phyloP scores from a whole-genome alignment of 163 green algal genomes.

The Coccomyxa subellipsoidea region DNA sequence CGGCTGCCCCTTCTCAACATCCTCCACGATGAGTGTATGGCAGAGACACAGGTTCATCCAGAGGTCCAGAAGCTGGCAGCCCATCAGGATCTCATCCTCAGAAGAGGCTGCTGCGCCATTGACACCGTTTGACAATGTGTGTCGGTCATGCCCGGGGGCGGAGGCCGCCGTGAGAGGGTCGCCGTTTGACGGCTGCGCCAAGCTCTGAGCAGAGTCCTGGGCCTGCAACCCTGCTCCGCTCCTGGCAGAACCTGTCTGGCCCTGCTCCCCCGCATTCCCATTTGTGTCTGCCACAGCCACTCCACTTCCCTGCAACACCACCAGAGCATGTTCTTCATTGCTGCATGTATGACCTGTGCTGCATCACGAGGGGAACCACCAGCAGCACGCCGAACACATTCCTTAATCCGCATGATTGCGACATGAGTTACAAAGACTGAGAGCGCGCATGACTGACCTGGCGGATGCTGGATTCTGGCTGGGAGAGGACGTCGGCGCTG shows the following conservation, averaged over 20 bases:
- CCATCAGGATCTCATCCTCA: constrained; percentile 27
- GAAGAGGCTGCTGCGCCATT: not conserved
- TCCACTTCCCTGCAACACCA: no score
- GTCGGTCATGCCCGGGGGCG: not conserved
- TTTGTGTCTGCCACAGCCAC: not conserved
- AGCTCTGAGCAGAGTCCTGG: not conserved
- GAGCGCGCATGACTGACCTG: no score
- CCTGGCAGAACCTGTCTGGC: no score
- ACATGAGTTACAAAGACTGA: no score
- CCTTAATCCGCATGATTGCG: no score
- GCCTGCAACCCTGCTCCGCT: not conserved
- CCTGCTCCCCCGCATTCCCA: not conserved
- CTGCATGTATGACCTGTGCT: no score
- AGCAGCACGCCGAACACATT: no score
- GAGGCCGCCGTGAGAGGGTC: not conserved
- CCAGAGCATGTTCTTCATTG: no score
- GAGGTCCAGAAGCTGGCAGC: constrained; percentile 65
- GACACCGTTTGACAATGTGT: not conserved
- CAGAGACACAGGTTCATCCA: constrained; percentile 75
- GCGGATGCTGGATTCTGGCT: not conserved
- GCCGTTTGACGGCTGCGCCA: not conserved
- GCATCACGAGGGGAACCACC: no score
- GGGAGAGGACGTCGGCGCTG: constrained; percentile 5
- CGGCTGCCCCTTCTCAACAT: constrained; percentile 4
- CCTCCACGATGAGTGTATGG: constrained; percentile 78